phyloP scores from a whole-genome alignment of 2,329 filamentous ascomycete genomes.

The Epichloe festucae region DNA sequence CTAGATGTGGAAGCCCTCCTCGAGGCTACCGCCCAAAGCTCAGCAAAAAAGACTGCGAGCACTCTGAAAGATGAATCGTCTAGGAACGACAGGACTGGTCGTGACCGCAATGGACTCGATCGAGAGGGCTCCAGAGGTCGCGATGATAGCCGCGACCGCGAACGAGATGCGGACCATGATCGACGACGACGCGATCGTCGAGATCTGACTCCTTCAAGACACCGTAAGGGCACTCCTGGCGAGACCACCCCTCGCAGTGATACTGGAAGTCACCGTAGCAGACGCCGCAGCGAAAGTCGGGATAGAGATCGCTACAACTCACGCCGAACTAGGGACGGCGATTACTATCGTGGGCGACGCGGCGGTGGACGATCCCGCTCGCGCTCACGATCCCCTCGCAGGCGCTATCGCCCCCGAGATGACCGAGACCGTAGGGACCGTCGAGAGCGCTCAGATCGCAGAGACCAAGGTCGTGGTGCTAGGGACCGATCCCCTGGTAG shows the following conservation, averaged over 20 bases:
- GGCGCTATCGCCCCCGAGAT: slow-evolving; percentile 43
- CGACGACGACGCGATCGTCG: slow-evolving; percentile 37
- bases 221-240: slow-evolving; percentile 36
- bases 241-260: slow-evolving; percentile 61
- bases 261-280: slow-evolving; percentile 68
- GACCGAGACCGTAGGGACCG: slow-evolving; percentile 38
- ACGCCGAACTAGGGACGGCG: slow-evolving; percentile 61
- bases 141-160: slow-evolving; percentile 42
- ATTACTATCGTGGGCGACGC: slow-evolving; percentile 46
- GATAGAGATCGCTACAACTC: slow-evolving; percentile 63
- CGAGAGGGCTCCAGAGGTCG: slow-evolving; percentile 43
- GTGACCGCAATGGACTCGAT: slow-evolving; percentile 32
- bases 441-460: slow-evolving; percentile 34
- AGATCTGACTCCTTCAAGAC: slow-evolving; percentile 40
- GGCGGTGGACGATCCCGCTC: slow-evolving; percentile 44
- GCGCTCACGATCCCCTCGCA: slow-evolving; percentile 58
- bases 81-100: slow-evolving; percentile 16
- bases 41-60: slow-evolving; percentile 33
- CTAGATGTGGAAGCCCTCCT: slow-evolving; percentile 81
- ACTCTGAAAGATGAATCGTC: slow-evolving; percentile 40
- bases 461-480: slow-evolving; percentile 41
- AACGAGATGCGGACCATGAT: slow-evolving; percentile 42
- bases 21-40: slow-evolving; percentile 63
- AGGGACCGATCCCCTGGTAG: slow-evolving; percentile 32
- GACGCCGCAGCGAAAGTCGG: slow-evolving; percentile 65